Evolutionary conservation across 495 filamentous ascomycete genomes (phyloP), one percentile per base, ranked within the genome.

Genomic region (Aspergillus bertholletiae): DNA sequence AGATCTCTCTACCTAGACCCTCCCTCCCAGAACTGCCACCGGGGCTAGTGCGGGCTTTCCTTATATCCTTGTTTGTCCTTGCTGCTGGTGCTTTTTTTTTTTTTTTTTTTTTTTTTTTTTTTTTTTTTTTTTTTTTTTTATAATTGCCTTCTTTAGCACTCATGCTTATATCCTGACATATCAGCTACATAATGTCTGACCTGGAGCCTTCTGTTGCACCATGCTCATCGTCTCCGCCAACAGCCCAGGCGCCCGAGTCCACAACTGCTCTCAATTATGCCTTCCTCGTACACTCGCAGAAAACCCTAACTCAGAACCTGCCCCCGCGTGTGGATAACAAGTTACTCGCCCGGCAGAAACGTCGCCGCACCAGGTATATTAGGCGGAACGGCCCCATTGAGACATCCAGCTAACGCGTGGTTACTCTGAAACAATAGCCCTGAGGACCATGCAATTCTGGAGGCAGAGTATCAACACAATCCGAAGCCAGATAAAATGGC

Each of bases 401-500:
- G 12, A 39, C 24, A n/a, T 18, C n/a, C 28, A 23, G 48, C 46
- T 46, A 37, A 55, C 46, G 11, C 39, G 47, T 34, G 27, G 32
- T 3, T 8, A 21, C n/a, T 51, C 22, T 47, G 17, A 26, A 23
- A 24, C 21, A 71, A 55, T 66, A 94, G 89, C 57, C 85, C 88
- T 8, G 86, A 93, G 70, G 94, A 98, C 69, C 92, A 97, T 75
- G 83, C 87, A 5, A 84, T 93, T 56, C 87, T 98, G 47, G 93
- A 97, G 73, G 80, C 85, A 23, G 92, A 94, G 61, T 97, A 96
- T 67, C 79, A 84, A 57, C 77, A 76, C 32, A 92, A 97, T 65
- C 80, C 91, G 3, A 96, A 96, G 67, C 95, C 95, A 49, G 94
- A 97, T 75, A 97, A 97, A 71, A 78, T 84, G 15, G 86, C 88